phyloP scores from a whole-genome alignment of 768 basidiomycete species.

The Pisolithus microcarpus region DNA sequence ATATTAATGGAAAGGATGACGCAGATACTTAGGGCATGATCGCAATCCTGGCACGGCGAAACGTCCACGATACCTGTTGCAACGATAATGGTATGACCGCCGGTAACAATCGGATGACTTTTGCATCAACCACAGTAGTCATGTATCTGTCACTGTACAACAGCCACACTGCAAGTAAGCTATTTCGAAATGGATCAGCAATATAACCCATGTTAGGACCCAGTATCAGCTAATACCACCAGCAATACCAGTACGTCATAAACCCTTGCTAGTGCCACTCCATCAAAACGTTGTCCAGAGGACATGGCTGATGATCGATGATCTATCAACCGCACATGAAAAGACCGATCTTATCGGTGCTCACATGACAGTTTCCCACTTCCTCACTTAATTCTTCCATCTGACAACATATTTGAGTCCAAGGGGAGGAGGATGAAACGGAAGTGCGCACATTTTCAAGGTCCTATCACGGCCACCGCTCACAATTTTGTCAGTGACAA shows the following conservation, averaged over 20 bases:
- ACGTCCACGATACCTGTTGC: too few species aligned
- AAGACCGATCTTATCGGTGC: neutral
- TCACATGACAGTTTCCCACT: neutral
- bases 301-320: neutral
- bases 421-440: neutral
- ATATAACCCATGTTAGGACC: too few species aligned
- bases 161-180: too few species aligned
- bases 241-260: neutral
- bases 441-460: conserved; percentile 77
- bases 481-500: conserved; percentile 98
- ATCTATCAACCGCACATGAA: neutral
- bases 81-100: too few species aligned
- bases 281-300: neutral
- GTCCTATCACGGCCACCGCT: conserved; percentile 91
- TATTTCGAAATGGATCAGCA: too few species aligned
- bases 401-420: conserved; percentile 5
- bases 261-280: neutral
- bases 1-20: too few species aligned
- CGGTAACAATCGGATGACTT: too few species aligned
- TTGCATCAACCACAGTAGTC: too few species aligned
- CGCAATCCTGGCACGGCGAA: too few species aligned
- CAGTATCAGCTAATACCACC: neutral
- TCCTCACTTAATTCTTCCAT: conserved; percentile 24
- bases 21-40: too few species aligned
- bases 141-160: too few species aligned